Base-by-base conservation (phyloP, 768 basidiomycete genomes). In the Tricholoma matsutake region DNA sequence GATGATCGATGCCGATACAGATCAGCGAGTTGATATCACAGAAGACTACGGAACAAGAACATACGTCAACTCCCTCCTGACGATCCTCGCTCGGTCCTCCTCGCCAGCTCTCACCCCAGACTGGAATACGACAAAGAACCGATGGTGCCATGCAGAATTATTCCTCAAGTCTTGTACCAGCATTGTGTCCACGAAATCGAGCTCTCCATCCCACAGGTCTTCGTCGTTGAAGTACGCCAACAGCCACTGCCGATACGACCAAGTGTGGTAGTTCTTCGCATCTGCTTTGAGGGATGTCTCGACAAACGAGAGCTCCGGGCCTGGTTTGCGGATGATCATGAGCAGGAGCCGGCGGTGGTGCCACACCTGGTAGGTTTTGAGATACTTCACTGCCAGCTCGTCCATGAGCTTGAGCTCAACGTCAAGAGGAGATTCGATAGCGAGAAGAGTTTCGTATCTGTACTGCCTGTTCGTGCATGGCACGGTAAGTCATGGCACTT, bases 341-440 rank as follows among this genome's bases (percentile, higher is more conserved):
- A 94, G 82, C 37, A 94, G 79, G 35, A 94, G 84, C 4, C 89
- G 86, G 45, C 92, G 87, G 69, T 94, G 92, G 75, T 91, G 96
- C 97, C 97, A 98, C 25, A 98, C 96, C 78, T 99, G 97, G 74
- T 98, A 98, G 9, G 89, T 94, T 78, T 98, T 99, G 69, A 98
- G 82, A 73, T 88, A 88, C 65, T 81, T 81, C 64, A 88, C 81
- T 20, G 94, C 91, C 57, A 98, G 82, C 65, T 87, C 87, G 76
- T 97, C 92, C 87, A 97, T 95, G 34, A 96, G 79, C 56, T 74
- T 75, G 1, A 98, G 80, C 76, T 99, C 96, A 4, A 73, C 79
- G n/a, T 86, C 81, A 61, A 98, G 80, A 28, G 91, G 81, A 3
- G 84, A 75, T 8, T 87, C 72, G 61, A 92, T 73, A 3, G 84